A percentile compares a stretch with the other conserved stretches of the same genome.
phyloP scores from a whole-genome alignment of 176 grass and related monocot species.

The Juncus inflexus region DNA sequence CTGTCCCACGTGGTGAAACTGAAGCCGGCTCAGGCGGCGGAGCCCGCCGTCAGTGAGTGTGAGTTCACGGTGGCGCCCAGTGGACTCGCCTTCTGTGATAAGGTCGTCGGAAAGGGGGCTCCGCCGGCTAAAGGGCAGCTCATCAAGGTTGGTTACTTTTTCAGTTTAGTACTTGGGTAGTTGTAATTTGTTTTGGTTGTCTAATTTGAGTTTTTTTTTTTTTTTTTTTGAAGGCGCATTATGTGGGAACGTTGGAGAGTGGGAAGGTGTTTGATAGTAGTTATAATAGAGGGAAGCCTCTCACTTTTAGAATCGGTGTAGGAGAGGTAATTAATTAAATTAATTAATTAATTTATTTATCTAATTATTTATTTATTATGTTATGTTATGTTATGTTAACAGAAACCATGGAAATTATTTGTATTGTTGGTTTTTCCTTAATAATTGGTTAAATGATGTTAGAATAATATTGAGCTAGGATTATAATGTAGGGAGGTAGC shows the following conservation, averaged over 20 bases:
- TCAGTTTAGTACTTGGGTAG: background rate
- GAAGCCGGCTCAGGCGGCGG: background rate
- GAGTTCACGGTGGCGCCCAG: conserved; percentile 40
- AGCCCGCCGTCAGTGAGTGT: conserved; percentile 26
- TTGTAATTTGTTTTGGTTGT: background rate
- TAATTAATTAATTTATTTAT: no score
- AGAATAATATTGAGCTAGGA: no score
- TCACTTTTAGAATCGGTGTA: conserved; percentile 68
- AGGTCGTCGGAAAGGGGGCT: conserved; percentile 52
- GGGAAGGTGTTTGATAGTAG: conserved; percentile 95
- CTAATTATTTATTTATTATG: no score
- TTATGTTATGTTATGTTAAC: no score
- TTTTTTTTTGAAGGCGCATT: conserved; percentile 55
- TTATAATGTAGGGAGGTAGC: no score
- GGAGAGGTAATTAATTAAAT: conserved; percentile 48
- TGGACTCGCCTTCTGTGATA: conserved; percentile 79
- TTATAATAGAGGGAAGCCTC: conserved; percentile 65
- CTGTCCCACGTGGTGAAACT: conserved; percentile 25
- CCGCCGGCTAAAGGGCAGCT: conserved; percentile 57
- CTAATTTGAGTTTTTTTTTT: background rate
- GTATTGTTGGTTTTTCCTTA: no score
- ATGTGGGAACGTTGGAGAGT: conserved; percentile 78
- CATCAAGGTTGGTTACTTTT: conserved; percentile 47
- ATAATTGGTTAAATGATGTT: no score
- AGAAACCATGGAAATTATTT: no score